Evolutionary conservation across 2,329 filamentous ascomycete genomes (phyloP).

Genomic region (Volutella citrinella): DNA sequence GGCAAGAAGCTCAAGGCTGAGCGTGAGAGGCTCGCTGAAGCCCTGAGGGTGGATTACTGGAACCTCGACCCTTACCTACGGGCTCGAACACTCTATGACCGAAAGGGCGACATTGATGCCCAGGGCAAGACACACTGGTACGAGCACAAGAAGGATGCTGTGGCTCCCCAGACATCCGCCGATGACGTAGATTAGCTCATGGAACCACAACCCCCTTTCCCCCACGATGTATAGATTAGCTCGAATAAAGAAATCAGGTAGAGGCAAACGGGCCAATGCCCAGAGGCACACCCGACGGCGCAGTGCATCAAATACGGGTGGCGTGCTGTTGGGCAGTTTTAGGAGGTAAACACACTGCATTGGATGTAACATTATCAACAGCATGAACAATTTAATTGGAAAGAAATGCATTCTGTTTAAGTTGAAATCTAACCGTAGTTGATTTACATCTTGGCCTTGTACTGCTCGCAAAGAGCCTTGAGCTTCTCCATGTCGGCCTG

Average conservation of each 20-base stretch:
- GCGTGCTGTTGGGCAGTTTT: too few relatives aligned
- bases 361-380: too few relatives aligned
- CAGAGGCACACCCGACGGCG: too few relatives aligned
- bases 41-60: conserved; percentile 80
- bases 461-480: conserved; percentile 74
- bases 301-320: too few relatives aligned
- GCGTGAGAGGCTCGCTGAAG: conserved; percentile 59
- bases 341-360: too few relatives aligned
- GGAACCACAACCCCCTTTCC: too few relatives aligned
- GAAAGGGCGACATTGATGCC: conserved; percentile 66
- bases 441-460: conserved; percentile 82
- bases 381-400: too few relatives aligned
- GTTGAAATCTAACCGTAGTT: too few relatives aligned
- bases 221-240: too few relatives aligned
- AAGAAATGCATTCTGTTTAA: too few relatives aligned
- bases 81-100: conserved; percentile 80
- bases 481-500: conserved; percentile 76
- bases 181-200: conserved; percentile 51
- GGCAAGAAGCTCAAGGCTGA: conserved; percentile 50
- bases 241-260: too few relatives aligned
- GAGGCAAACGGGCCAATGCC: too few relatives aligned
- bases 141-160: conserved; percentile 15
- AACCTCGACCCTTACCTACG: conserved; percentile 81
- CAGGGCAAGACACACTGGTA: conserved; percentile 74
- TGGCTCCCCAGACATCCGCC: conserved; percentile 34